Conservation (phyloP, 805 yeast genomes). For the Nakazawaea molendinolei region DNA sequence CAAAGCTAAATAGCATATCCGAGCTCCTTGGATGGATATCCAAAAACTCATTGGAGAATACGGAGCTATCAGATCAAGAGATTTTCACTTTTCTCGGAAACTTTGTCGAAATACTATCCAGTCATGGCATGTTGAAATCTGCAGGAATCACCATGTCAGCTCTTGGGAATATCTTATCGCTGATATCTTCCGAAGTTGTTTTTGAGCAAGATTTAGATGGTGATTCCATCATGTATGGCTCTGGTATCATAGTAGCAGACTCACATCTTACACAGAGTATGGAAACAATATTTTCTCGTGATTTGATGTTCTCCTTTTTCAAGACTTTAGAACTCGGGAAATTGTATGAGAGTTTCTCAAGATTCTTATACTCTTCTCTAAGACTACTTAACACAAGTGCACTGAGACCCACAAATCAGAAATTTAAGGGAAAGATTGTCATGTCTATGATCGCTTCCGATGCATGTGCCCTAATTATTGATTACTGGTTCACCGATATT, state of each 20-base stretch:
- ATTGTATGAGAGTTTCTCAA: constrained; percentile 1
- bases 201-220: constrained; percentile 14
- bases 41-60: neutral
- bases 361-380: constrained; percentile 5
- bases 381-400: neutral
- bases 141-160: constrained; percentile 13
- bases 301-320: neutral
- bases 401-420: constrained; percentile 11
- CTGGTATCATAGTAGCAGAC: constrained; percentile 9
- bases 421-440: constrained; percentile 16
- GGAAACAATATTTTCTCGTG: neutral
- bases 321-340: neutral
- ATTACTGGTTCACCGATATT: constrained; percentile 16
- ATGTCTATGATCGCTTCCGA: constrained; percentile 21
- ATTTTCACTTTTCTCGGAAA: constrained; percentile 2
- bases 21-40: neutral
- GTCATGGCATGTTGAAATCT: constrained; percentile 9
- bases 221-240: constrained; percentile 5
- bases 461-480: constrained; percentile 16
- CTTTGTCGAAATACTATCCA: neutral
- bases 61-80: neutral
- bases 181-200: constrained; percentile 14
- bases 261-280: neutral
- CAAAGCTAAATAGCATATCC: neutral
- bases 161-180: constrained; percentile 14